Base-by-base conservation (phyloP, 2,329 filamentous ascomycete species). In the Zasmidium angulare region DNA sequence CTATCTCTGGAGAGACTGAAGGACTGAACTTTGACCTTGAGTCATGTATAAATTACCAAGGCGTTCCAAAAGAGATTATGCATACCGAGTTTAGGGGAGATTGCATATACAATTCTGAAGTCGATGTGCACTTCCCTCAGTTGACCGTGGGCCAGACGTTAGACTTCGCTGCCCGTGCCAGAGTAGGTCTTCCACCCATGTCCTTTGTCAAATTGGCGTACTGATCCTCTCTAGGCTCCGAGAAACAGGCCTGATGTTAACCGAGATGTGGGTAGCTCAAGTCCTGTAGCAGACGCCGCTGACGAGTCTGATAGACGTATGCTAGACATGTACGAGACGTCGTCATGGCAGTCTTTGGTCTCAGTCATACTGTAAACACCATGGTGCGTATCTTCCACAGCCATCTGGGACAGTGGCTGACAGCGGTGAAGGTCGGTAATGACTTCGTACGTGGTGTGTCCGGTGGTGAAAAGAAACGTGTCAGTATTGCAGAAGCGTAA, bases 111-210 rank as follows among this genome's bases (percentile, higher is more conserved):
- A 91, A 90, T 66, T 84, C 84, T 17, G 89, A 93, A 72, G 89
- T 91, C 65, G 89, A 92, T 68, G 81, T 84, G 19, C 90, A 93
- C 71, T 87, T 92, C 69, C 86, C 90, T 2, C 81, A 82, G 1
- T 78, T 93, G 31, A 91, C 86, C 4, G 90, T 93, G 0, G 89
- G 88, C 82, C 88, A 92, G 73, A 93, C 90, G 0, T 78, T 93
- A 46, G 11, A 14, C 12, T 43, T 43, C 14, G 36, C 36, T 14
- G 36, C 36, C n/a, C 12, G 4, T 43, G 36, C 36, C 3, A 43
- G 36, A 43, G 36, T 43, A 85, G 83, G 2, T 93, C 26, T 29
- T 93, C 68, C 88, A 92, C 50, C 11, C 6, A 11, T 29, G 26
- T 29, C 26, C 26, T 6, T 11, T 29, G 6, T 29, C 26, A 11